Conservation (phyloP, 768 basidiomycete species). For the Pisolithus microcarpus region DNA sequence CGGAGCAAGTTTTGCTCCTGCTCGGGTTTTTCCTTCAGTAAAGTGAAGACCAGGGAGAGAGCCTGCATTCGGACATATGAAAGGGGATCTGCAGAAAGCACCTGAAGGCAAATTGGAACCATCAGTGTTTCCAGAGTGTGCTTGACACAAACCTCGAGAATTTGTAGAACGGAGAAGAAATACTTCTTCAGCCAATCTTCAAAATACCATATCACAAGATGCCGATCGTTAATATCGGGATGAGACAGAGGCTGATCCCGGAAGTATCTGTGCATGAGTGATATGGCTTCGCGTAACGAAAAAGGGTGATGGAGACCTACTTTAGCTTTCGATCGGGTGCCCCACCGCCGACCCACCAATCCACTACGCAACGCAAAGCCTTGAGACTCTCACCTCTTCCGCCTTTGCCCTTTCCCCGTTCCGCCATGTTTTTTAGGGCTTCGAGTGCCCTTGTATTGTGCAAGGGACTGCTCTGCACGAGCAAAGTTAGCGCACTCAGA, state of each 20-base stretch:
- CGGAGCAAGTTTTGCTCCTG: conserved; percentile 95
- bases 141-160: conserved; percentile 64
- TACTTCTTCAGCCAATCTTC: conserved; percentile 98
- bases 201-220: conserved; percentile 80
- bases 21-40: conserved; percentile 87
- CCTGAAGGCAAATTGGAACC: conserved; percentile 33
- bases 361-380: conserved; percentile 83
- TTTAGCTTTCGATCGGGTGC: conserved; percentile 80
- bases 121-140: neutral
- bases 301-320: conserved; percentile 35
- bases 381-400: conserved; percentile 91
- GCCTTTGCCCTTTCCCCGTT: conserved; percentile 72
- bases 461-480: conserved; percentile 82
- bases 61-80: conserved; percentile 84
- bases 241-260: conserved; percentile 77
- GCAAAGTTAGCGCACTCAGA: conserved; percentile 81
- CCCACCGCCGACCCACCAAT: conserved; percentile 98
- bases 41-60: conserved; percentile 65
- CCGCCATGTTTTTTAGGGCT: conserved; percentile 66
- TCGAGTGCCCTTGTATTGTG: conserved; percentile 82
- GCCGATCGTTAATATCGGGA: conserved; percentile 56
- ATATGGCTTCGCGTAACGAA: neutral
- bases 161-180: conserved; percentile 86
- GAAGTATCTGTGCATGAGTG: conserved; percentile 59
- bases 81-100: conserved; percentile 76